Conservation (phyloP, 345 rosid species). For the Syzygium oleosum region DNA sequence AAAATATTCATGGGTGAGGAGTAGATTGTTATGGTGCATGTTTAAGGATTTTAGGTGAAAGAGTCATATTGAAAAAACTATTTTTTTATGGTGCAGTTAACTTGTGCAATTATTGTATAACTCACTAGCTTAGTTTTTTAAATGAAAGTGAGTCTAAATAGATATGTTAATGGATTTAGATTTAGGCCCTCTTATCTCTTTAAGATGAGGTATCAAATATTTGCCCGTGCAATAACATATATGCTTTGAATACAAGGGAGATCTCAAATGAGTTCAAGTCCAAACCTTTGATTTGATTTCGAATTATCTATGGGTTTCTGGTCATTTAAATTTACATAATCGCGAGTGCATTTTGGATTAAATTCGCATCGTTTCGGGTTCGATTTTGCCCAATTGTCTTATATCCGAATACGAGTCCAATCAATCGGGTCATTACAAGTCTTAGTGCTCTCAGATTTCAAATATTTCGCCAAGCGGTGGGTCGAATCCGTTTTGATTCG, state of each 20-base stretch:
- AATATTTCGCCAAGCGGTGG: not conserved
- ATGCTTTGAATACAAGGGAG: not conserved
- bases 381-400: not conserved
- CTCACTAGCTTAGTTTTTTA: not conserved
- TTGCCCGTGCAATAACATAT: not conserved
- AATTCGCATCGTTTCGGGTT: not conserved
- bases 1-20: no score
- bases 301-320: not conserved
- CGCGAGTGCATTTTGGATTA: not conserved
- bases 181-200: not conserved
- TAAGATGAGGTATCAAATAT: not conserved
- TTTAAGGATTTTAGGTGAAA: not conserved
- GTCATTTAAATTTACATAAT: not conserved
- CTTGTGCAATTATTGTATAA: not conserved
- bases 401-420: not conserved
- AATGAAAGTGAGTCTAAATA: not conserved
- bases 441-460: not conserved
- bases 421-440: not conserved
- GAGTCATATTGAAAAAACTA: rapidly evolving
- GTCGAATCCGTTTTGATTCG: not conserved
- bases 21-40: no score
- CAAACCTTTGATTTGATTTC: not conserved
- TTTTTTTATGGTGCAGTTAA: not conserved
- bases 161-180: not conserved
- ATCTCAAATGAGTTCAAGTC: not conserved